phyloP scores from a whole-genome alignment of 495 filamentous ascomycete genomes.

The Echria macrotheca region DNA sequence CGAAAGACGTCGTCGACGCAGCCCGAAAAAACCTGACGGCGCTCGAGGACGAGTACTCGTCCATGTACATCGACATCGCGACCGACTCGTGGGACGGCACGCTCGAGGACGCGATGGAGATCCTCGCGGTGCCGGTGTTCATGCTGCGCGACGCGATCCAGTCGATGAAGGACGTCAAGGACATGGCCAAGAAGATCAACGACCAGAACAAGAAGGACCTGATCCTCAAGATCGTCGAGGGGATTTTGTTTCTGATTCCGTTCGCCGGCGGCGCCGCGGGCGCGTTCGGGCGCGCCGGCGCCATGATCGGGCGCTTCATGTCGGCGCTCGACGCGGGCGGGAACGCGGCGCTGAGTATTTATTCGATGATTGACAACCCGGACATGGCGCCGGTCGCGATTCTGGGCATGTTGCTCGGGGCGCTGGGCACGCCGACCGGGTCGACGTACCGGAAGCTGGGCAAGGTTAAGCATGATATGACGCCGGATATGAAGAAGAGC shows the following conservation, averaged over 20 bases:
- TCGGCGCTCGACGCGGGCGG: background rate
- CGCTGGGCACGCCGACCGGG: conserved; percentile 1
- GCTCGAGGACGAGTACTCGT: background rate
- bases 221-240: conserved; percentile 11
- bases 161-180: conserved; percentile 9
- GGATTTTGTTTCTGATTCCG: conserved; percentile 3
- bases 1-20: conserved; percentile 5
- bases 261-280: conserved; percentile 4
- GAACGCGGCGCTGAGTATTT: conserved; percentile 52
- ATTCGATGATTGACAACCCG: conserved; percentile 24
- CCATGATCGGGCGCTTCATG: background rate
- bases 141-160: conserved; percentile 8
- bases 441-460: background rate
- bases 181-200: conserved; percentile 7
- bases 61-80: background rate
- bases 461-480: conserved; percentile 6
- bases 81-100: background rate
- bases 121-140: conserved; percentile 2
- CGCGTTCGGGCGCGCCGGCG: background rate
- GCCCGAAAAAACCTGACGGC: conserved; percentile 2
- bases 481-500: conserved; percentile 8
- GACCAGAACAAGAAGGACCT: conserved; percentile 8
- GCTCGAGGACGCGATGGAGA: background rate
- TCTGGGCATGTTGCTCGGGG: conserved; percentile 6
- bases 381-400: conserved; percentile 9